A percentile compares a stretch with the other conserved stretches of the same genome.
Conservation (phyloP, 139 green algal genomes). For the Nannochloris sp. region DNA sequence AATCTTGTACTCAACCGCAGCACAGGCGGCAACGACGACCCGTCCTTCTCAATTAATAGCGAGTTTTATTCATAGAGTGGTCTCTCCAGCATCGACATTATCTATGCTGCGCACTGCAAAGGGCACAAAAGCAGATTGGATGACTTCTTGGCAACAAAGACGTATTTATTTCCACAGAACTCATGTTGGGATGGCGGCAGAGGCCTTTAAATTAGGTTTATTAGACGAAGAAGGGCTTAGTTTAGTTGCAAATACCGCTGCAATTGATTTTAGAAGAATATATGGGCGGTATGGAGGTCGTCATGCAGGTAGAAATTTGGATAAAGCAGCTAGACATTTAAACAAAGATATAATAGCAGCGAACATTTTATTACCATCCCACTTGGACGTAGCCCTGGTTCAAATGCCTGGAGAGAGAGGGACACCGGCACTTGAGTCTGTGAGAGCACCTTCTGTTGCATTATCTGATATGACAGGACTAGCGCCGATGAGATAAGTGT, state of each 20-base stretch:
- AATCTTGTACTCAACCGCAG: slow-evolving; percentile 24
- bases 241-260: slow-evolving; percentile 18
- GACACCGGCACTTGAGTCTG: too few species aligned
- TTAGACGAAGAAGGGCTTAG: slow-evolving; percentile 27
- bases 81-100: slow-evolving; percentile 11
- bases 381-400: background rate
- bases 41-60: slow-evolving; percentile 25
- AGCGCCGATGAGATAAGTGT: too few species aligned
- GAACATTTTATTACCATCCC: slow-evolving; percentile 26
- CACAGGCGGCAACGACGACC: slow-evolving; percentile 5
- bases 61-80: slow-evolving; percentile 39
- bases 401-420: too few species aligned
- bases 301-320: slow-evolving; percentile 23
- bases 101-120: slow-evolving; percentile 18
- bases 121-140: slow-evolving; percentile 14
- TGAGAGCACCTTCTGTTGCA: too few species aligned
- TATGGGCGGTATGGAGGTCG: slow-evolving; percentile 18
- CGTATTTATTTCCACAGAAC: slow-evolving; percentile 37
- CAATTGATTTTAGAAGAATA: slow-evolving; percentile 18
- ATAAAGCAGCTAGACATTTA: slow-evolving; percentile 21
- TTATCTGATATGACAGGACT: background rate
- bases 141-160: slow-evolving; percentile 22
- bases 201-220: slow-evolving; percentile 26
- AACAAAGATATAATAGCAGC: slow-evolving; percentile 32
- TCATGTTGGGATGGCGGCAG: slow-evolving; percentile 40